phyloP scores from a whole-genome alignment of 2,329 filamentous ascomycete genomes.

The Aureobasidium sp. region DNA sequence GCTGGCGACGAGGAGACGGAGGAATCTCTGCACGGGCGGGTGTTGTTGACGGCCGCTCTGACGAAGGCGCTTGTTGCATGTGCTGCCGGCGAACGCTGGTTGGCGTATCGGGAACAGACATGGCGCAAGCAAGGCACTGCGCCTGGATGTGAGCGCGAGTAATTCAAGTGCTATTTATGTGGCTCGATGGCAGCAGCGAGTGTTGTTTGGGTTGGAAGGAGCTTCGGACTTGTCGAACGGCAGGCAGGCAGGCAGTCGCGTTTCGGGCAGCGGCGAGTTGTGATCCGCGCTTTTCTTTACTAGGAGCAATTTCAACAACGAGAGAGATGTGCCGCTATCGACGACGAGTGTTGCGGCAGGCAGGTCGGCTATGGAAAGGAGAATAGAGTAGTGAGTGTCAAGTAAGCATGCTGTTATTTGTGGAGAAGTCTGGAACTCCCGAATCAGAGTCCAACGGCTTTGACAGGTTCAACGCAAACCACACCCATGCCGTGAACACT shows the following conservation, averaged over 20 bases:
- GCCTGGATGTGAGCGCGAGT: not conserved
- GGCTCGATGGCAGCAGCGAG: no score
- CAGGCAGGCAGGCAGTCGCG: no score
- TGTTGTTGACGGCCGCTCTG: slow-evolving; percentile 43
- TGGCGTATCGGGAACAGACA: slow-evolving; percentile 44
- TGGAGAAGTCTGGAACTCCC: not conserved
- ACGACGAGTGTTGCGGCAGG: not conserved
- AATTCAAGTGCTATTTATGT: no score
- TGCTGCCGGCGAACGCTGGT: slow-evolving; percentile 42
- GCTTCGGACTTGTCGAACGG: no score
- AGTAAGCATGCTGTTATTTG: not conserved
- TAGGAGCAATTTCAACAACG: not conserved
- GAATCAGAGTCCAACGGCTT: no score
- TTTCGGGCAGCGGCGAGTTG: no score
- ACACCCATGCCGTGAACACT: not conserved
- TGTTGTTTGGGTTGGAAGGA: no score
- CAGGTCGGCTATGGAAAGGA: no score
- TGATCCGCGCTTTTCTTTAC: not conserved
- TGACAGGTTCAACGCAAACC: no score
- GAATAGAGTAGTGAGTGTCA: not conserved
- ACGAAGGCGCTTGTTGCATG: slow-evolving; percentile 36
- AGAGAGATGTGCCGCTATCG: not conserved
- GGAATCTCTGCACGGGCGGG: slow-evolving; percentile 29
- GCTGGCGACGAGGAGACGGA: slow-evolving; percentile 27
- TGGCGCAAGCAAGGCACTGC: slow-evolving; percentile 13